These are phyloP conservation scores for Pseudozyma tsukubaensis DNA, from an alignment of 1,284 basidiomycete genomes.

Conservation along the genomic window DNA sequence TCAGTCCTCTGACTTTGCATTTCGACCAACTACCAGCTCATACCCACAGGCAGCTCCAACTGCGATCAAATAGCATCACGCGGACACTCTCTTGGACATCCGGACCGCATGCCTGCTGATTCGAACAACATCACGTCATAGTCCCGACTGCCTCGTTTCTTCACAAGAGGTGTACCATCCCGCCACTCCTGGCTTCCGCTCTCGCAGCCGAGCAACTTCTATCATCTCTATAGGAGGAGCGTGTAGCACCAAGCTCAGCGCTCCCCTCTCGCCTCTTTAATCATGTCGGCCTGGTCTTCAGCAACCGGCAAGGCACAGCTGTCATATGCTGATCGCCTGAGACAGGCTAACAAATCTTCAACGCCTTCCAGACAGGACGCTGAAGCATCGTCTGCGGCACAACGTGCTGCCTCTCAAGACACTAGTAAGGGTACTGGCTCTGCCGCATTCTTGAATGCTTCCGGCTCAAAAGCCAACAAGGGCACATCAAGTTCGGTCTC, in stretches of 20 bases:
- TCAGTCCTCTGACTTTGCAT: too few species aligned
- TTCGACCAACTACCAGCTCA: too few species aligned
- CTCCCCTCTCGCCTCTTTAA: constrained; percentile 18
- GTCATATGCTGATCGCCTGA: constrained; percentile 54
- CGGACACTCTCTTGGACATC: too few species aligned
- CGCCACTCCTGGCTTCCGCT: constrained; percentile 1
- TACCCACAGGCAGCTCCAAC: too few species aligned
- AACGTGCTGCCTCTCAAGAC: constrained; percentile 7
- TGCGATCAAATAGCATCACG: too few species aligned
- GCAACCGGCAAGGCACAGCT: constrained; percentile 54
- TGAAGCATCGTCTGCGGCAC: constrained; percentile 10
- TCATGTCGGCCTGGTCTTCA: constrained; percentile 57
- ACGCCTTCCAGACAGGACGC: constrained; percentile 20
- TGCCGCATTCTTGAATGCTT: constrained; percentile 3
- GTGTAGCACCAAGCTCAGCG: constrained; percentile 15
- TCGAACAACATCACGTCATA: too few species aligned
- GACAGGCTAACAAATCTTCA: constrained; percentile 41
- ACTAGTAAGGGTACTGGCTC: constrained; percentile 1
- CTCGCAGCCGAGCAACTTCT: constrained; percentile 1
- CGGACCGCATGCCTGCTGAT: too few species aligned
- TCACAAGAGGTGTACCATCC: too few species aligned
- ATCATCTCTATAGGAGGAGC: constrained; percentile 5
- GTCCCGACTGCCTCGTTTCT: too few species aligned
- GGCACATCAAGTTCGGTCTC: constrained; percentile 13
- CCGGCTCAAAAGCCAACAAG: constrained; percentile 5